Evolutionary conservation across 768 basidiomycete species (phyloP).

Genomic region (Gyrodon lividus): DNA sequence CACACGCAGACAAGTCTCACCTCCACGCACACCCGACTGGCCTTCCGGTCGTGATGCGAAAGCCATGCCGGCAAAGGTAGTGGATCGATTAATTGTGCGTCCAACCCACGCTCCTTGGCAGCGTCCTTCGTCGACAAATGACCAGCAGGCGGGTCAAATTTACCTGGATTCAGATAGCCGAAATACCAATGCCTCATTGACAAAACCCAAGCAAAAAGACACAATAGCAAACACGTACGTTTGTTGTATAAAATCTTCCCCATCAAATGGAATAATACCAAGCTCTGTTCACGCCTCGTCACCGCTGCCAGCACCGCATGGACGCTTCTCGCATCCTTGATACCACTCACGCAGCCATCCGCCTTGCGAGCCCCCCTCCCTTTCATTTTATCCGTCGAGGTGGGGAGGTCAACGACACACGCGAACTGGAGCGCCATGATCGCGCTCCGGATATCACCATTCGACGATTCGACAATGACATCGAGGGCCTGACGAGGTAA

Average conservation of each 20-base stretch:
- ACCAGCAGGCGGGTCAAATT: slow-evolving; percentile 62
- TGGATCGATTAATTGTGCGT: slow-evolving; percentile 53
- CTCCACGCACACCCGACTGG: slow-evolving; percentile 77
- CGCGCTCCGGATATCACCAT: slow-evolving; percentile 92
- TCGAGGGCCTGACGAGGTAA: slow-evolving; percentile 72
- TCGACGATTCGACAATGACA: slow-evolving; percentile 71
- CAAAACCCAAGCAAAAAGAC: not conserved
- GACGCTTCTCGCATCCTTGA: slow-evolving; percentile 15
- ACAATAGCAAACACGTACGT: slow-evolving; percentile 45
- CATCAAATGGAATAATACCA: slow-evolving; percentile 88
- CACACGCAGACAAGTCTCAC: slow-evolving; percentile 37
- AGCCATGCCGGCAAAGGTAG: slow-evolving; percentile 60
- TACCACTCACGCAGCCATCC: slow-evolving; percentile 13
- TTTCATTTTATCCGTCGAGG: slow-evolving; percentile 15
- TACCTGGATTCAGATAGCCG: slow-evolving; percentile 47
- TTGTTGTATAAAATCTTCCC: slow-evolving; percentile 97
- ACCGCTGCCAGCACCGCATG: slow-evolving; percentile 64
- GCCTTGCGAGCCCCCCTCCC: slow-evolving; percentile 36
- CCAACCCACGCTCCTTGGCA: slow-evolving; percentile 56
- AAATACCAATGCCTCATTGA: not conserved
- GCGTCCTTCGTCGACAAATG: slow-evolving; percentile 62
- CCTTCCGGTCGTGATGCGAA: slow-evolving; percentile 54
- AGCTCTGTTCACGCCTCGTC: slow-evolving; percentile 79
- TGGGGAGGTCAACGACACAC: slow-evolving; percentile 44
- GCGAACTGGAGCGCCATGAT: slow-evolving; percentile 92